Evolutionary conservation across 306 rosid genomes (phyloP).

Genomic region (Ziziphus jujuba): DNA sequence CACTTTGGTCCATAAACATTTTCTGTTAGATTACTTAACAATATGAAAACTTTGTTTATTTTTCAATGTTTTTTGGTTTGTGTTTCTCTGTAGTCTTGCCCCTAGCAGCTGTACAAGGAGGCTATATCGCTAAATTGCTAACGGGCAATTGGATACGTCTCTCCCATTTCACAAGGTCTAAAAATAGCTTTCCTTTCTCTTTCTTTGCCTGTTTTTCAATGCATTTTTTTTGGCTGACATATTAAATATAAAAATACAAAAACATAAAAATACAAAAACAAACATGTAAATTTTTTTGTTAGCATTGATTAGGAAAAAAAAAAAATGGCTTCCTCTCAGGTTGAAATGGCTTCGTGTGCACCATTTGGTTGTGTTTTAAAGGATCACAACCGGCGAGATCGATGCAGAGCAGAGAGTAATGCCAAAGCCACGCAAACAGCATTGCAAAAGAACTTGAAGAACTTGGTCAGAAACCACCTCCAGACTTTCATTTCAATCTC

Average conservation of each 20-base stretch:
- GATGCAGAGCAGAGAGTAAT: too few species aligned
- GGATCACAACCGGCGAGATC: too few species aligned
- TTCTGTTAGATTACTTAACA: too few species aligned
- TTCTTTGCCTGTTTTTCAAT: background rate
- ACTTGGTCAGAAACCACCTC: too few species aligned
- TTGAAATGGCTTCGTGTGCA: conserved; percentile 57
- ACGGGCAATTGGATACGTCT: background rate
- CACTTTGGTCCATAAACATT: too few species aligned
- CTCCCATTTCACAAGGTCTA: background rate
- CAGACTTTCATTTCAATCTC: too few species aligned
- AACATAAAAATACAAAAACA: background rate
- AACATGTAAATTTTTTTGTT: too few species aligned
- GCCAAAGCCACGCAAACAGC: too few species aligned
- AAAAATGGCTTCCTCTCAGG: conserved; percentile 80
- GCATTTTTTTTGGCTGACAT: too few species aligned
- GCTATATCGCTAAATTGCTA: background rate
- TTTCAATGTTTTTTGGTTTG: background rate
- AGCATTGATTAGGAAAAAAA: conserved; percentile 10
- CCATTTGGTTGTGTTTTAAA: too few species aligned
- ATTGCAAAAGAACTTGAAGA: too few species aligned
- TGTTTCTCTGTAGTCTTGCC: background rate
- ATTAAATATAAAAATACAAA: background rate
- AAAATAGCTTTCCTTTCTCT: conserved; percentile 13
- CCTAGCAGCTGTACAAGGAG: background rate
- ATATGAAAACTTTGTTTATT: too few species aligned